Conservation (phyloP, 2,329 filamentous ascomycete species). For the Coleophoma crateriformis region DNA sequence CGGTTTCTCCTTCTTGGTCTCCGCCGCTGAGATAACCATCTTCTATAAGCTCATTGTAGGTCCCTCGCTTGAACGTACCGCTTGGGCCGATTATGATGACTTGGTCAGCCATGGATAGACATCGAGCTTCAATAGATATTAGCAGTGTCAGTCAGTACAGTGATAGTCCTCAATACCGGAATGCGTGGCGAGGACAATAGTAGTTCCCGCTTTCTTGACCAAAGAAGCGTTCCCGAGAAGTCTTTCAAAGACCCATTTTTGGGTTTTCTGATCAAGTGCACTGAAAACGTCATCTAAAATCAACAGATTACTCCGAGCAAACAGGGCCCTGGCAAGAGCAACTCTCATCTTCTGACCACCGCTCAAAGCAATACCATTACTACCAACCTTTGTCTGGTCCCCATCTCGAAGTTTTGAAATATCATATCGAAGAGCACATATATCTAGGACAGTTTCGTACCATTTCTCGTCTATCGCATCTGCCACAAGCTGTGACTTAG, state of each 20-base stretch:
- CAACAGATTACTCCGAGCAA: constrained; percentile 44
- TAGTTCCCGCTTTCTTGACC: neutral
- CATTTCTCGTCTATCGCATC: constrained; percentile 15
- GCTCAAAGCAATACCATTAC: constrained; percentile 2
- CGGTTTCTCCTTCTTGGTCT: too few species aligned
- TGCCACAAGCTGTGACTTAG: neutral
- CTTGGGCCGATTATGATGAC: too few species aligned
- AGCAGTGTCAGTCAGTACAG: too few species aligned
- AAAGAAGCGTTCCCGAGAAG: neutral
- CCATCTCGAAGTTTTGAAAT: constrained; percentile 9
- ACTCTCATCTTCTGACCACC: constrained; percentile 30
- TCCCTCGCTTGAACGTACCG: too few species aligned
- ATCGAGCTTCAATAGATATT: too few species aligned
- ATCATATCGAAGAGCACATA: constrained; percentile 12
- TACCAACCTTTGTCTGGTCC: constrained; percentile 14
- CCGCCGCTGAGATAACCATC: too few species aligned
- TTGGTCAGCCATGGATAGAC: too few species aligned
- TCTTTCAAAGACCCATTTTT: neutral
- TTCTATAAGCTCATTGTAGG: too few species aligned
- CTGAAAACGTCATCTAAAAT: constrained; percentile 50
- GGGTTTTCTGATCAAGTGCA: constrained; percentile 52
- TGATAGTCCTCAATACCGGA: neutral
- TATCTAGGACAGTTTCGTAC: constrained; percentile 15
- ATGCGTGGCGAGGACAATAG: neutral
- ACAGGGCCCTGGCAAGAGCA: constrained; percentile 48